Base-by-base conservation (phyloP, 2,329 filamentous ascomycete species). In the Colletotrichum liaoningense region DNA sequence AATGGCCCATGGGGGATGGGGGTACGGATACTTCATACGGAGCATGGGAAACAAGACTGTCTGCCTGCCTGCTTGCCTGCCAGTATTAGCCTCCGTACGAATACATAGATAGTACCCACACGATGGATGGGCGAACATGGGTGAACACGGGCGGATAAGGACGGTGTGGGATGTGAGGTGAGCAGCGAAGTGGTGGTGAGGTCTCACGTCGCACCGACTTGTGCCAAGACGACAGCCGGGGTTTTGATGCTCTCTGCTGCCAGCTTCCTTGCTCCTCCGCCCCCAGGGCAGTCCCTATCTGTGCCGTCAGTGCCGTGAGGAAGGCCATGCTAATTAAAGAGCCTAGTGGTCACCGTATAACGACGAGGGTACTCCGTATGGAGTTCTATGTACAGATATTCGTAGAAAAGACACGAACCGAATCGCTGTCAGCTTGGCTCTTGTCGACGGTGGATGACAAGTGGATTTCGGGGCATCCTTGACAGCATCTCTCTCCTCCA, bases 81-180 rank as follows among this genome's bases (percentile, higher is more conserved):
- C 28, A 8, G 28, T 8, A 35, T 8, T 35, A 35, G 33, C 33
- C 33, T 35, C 33, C 33, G 33, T 42, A 42, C 38, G 14, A 16
- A 19, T 42, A 42, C 63, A 35, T 60, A 55, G 64, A 35, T 60
- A 55, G 64, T 65, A 60, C 70, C 70, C 67, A 60, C 60, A 60
- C 55, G 54, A 73, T 63, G 60, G n/a, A 26, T 24, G 24, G 22
- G 26, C 8, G 42, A 49, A 49, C 42, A 30, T 67, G 54, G 60
- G 55, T 60, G 70, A 62, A 58, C 30, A 56, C 69, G 59, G 67
- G 42, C 67, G 67, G 71, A 73, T 65, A 71, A 66, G 67, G 42
- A 73, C 56, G 69, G 62, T 66, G 63, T 57, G 62, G 60, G 71
- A 73, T 69, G 66, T 59, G 69, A 65, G 70, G 60, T 70, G 38